Conservation (phyloP, 768 basidiomycete species). For the Psilocybe sp. region DNA sequence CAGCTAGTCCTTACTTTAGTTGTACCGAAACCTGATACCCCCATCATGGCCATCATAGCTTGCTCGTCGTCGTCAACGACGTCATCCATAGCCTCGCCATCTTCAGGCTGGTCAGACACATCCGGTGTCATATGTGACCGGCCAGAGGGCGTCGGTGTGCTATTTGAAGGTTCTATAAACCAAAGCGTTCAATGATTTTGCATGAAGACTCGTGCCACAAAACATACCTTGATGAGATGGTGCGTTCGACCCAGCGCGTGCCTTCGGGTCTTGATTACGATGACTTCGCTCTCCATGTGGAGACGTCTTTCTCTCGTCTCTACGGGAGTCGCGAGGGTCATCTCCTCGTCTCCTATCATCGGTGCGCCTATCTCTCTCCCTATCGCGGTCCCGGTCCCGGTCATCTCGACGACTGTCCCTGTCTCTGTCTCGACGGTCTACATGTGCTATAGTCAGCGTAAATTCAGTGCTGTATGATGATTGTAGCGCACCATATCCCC, state of each 20-base stretch:
- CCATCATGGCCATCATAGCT: constrained; percentile 90
- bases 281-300: constrained; percentile 11
- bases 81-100: constrained; percentile 52
- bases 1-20: constrained; percentile 64
- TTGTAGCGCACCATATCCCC: constrained; percentile 7
- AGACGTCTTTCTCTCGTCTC: constrained; percentile 28
- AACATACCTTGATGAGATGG: constrained; percentile 10
- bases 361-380: constrained; percentile 36
- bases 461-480: not conserved
- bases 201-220: too few species aligned
- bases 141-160: constrained; percentile 10
- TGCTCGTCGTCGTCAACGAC: constrained; percentile 61
- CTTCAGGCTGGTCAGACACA: constrained; percentile 34
- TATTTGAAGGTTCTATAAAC: constrained; percentile 13
- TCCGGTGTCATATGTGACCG: constrained; percentile 40
- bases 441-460: not conserved
- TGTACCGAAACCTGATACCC: constrained; percentile 79
- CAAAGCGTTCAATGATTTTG: too few species aligned
- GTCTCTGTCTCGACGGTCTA: constrained; percentile 24
- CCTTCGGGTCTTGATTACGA: constrained; percentile 13
- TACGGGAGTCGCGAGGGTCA: constrained; percentile 31
- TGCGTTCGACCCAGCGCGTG: not conserved
- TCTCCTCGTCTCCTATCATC: constrained; percentile 33
- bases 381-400: constrained; percentile 28
- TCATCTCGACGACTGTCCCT: constrained; percentile 38